Evolutionary conservation across 208 protist genomes (phyloP), one percentile per base, ranked within the genome.

Genomic region (Crithidia fasciculata): DNA sequence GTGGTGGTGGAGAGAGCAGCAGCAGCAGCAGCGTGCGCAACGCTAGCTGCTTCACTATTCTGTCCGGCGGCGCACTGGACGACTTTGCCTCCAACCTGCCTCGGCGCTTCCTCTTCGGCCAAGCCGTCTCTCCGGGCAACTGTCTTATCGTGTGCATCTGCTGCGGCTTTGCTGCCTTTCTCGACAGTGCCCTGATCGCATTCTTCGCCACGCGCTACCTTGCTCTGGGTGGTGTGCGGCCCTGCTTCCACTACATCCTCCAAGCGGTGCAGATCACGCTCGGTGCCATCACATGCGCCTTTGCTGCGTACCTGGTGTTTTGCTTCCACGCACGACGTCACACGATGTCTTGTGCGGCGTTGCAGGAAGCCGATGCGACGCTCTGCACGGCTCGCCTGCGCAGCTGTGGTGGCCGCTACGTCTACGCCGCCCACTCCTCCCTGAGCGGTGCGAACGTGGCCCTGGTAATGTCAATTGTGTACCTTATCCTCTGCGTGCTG

Each of bases 131-230:
- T 2, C 45, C 78, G 0, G 86, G 86, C 43, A 85, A 80, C 36
- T 72, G 69, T 6, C 75, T 88, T 37, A 60, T 95, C 15, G 86
- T 85, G 15, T 68, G 75, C 36, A 59, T 81, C n/a, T 78, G 79
- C 59, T 86, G 80, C 64, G 69, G 60, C 44, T 91, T 93, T 59
- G 53, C 71, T 8, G 80, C 76, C 6, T 45, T 84, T 8, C 10
- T 91, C 0, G 55, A 60, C 5, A 67, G 60, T 18, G 69, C 85
- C 12, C 59, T 83, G 18, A 75, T 89, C 16, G 74, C 79, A 58
- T 93, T 86, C 70, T 92, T 93, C 58, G 78, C 83, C 12, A 82
- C 76, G 3, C 88, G 91, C 4, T 81, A 83, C 28, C 55, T 92
- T 3, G 86, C 82, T 49, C 62, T 78, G 18, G 72, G 76, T 41